phyloP scores from a whole-genome alignment of 2,329 filamentous ascomycete species.

The Coniochaeta sp. region DNA sequence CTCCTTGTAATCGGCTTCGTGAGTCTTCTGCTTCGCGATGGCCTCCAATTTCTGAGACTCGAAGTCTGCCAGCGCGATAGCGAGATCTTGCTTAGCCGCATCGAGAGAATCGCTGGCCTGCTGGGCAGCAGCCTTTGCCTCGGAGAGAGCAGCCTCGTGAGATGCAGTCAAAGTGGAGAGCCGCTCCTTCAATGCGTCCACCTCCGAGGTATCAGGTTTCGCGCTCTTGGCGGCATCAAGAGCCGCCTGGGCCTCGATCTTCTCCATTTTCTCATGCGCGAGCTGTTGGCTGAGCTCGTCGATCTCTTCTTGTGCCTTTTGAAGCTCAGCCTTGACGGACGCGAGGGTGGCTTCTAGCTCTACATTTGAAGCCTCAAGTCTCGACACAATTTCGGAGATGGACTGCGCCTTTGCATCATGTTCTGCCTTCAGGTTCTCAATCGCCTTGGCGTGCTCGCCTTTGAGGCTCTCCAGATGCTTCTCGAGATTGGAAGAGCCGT shows the following conservation, averaged over 20 bases:
- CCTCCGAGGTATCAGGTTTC: slow-evolving; percentile 47
- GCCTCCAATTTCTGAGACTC: slow-evolving; percentile 43
- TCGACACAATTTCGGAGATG: slow-evolving; percentile 24
- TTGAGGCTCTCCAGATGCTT: slow-evolving; percentile 29
- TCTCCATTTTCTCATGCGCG: slow-evolving; percentile 51
- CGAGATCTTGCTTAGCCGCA: slow-evolving; percentile 16
- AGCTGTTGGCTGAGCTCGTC: slow-evolving; percentile 44
- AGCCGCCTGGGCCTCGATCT: slow-evolving; percentile 51
- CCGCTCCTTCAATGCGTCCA: slow-evolving; percentile 43
- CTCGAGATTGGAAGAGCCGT: slow-evolving; percentile 23
- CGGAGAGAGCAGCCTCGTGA: slow-evolving; percentile 34
- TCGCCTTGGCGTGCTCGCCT: slow-evolving; percentile 23
- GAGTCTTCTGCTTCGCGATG: slow-evolving; percentile 45
- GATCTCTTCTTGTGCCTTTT: slow-evolving; percentile 38
- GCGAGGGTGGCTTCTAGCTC: slow-evolving; percentile 28
- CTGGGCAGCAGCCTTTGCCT: slow-evolving; percentile 19
- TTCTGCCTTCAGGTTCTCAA: slow-evolving; percentile 35
- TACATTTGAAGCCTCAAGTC: slow-evolving; percentile 26
- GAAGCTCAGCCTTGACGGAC: slow-evolving; percentile 18
- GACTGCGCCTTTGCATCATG: slow-evolving; percentile 20
- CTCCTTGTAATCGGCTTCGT: slow-evolving; percentile 52
- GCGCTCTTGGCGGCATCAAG: slow-evolving; percentile 49
- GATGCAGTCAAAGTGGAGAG: slow-evolving; percentile 39
- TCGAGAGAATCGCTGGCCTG: slow-evolving; percentile 22
- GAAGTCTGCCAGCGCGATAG: slow-evolving; percentile 42